Conservation (phyloP, 352 stramenopile genomes). For the Discostella stelligera region DNA sequence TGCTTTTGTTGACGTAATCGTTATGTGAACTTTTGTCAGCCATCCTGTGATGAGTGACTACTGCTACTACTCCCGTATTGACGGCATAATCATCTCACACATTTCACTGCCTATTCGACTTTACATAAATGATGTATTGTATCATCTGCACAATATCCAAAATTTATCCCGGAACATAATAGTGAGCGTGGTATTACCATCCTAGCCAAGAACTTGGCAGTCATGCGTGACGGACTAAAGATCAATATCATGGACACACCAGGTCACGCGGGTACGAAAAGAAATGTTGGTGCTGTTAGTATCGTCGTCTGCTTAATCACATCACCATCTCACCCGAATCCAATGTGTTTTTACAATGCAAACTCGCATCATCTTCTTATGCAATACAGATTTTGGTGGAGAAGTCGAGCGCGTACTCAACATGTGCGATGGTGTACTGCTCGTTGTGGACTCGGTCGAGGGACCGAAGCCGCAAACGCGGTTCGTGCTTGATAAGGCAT, state of each 20-base stretch:
- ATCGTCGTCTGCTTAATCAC: too few relatives aligned
- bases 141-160: too few relatives aligned
- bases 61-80: not conserved
- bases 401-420: constrained; percentile 96
- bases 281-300: too few relatives aligned
- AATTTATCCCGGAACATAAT: not conserved
- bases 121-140: not conserved
- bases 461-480: constrained; percentile 95
- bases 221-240: constrained; percentile 94
- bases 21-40: not conserved
- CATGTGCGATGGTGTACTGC: constrained; percentile 97
- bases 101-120: not conserved
- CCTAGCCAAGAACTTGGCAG: constrained; percentile 97
- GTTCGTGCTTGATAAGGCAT: constrained; percentile 99
- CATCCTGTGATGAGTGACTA: not conserved
- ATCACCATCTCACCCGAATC: too few relatives aligned
- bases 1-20: not conserved
- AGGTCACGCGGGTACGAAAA: constrained; percentile 54
- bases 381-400: constrained; percentile 82
- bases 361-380: too few relatives aligned
- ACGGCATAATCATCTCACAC: not conserved
- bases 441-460: constrained; percentile 94
- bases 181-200: constrained; percentile 99
- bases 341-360: too few relatives aligned
- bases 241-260: constrained; percentile 93